phyloP scores from a whole-genome alignment of 208 protist genomes.

The Trypanosoma brucei region DNA sequence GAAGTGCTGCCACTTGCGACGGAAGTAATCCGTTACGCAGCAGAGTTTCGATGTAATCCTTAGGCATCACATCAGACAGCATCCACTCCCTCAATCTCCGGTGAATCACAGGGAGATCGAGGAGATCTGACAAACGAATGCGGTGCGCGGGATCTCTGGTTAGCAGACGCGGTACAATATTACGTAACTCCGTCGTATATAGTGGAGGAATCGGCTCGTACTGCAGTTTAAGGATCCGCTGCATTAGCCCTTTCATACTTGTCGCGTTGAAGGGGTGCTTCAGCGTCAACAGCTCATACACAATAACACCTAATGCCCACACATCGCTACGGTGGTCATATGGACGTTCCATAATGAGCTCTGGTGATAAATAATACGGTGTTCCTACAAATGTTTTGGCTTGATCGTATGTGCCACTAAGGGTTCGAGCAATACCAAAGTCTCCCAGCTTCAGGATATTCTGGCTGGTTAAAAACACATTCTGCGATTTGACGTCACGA shows the following conservation, averaged over 20 bases:
- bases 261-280: slow-evolving; percentile 88
- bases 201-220: slow-evolving; percentile 72
- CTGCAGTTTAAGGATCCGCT: slow-evolving; percentile 84
- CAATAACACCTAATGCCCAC: slow-evolving; percentile 89
- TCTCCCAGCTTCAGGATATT: slow-evolving; percentile 91
- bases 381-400: slow-evolving; percentile 93
- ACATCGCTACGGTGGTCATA: slow-evolving; percentile 94
- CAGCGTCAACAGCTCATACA: slow-evolving; percentile 86
- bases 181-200: slow-evolving; percentile 70
- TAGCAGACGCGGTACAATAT: slow-evolving; percentile 73
- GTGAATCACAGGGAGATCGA: slow-evolving; percentile 71
- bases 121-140: slow-evolving; percentile 56
- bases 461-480: slow-evolving; percentile 89
- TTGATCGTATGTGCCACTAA: slow-evolving; percentile 88
- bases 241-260: slow-evolving; percentile 85
- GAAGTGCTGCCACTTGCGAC: slow-evolving; percentile 20
- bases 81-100: slow-evolving; percentile 75
- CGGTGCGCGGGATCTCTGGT: slow-evolving; percentile 68
- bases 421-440: slow-evolving; percentile 91
- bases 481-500: slow-evolving; percentile 92
- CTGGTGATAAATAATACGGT: slow-evolving; percentile 92
- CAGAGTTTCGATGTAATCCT: slow-evolving; percentile 68
- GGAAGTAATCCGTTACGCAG: slow-evolving; percentile 63
- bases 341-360: slow-evolving; percentile 89
- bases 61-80: slow-evolving; percentile 52